phyloP scores from a whole-genome alignment of 768 basidiomycete genomes.

The Naematelia aurantialba region DNA sequence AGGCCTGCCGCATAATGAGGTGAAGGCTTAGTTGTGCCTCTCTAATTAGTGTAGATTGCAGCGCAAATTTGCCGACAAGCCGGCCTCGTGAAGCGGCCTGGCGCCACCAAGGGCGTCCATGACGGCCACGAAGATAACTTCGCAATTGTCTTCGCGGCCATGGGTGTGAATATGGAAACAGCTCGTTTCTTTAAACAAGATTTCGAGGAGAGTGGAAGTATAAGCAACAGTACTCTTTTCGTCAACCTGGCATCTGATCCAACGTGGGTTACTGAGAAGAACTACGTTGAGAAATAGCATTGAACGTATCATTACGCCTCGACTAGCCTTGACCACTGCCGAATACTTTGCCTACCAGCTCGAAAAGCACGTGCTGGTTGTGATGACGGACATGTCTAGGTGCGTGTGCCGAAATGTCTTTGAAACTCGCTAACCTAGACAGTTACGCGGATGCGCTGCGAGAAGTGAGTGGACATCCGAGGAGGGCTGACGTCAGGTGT shows the following conservation, averaged over 20 bases:
- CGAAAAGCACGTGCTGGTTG: constrained; percentile 98
- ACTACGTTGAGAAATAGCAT: constrained; percentile 54
- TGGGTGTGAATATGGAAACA: constrained; percentile 99
- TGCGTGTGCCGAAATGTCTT: constrained; percentile 4
- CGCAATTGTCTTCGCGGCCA: constrained; percentile 98
- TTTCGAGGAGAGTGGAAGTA: constrained; percentile 96
- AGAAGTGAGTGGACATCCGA: constrained; percentile 56
- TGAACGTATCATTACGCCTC: constrained; percentile 98
- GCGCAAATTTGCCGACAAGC: constrained; percentile 99
- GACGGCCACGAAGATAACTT: constrained; percentile 99
- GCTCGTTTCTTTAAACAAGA: constrained; percentile 99
- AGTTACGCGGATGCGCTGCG: constrained; percentile 44
- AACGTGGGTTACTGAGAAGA: constrained; percentile 54
- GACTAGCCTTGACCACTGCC: constrained; percentile 93
- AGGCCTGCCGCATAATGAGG: constrained; percentile 98
- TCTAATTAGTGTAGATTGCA: constrained; percentile 70
- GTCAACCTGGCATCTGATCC: constrained; percentile 98
- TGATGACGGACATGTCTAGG: constrained; percentile 86
- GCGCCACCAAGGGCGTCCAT: constrained; percentile 82
- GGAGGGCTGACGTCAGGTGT: constrained; percentile 44
- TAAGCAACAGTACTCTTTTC: constrained; percentile 96
- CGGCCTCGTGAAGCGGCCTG: constrained; percentile 87
- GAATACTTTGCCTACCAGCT: constrained; percentile 99
- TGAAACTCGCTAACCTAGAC: constrained; percentile 60
- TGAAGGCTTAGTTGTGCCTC: constrained; percentile 49